Percentiles rank a stretch among this genome's conserved stretches.
Conservation (phyloP, 768 basidiomycete species). For the Phaeolepiota aurea region DNA sequence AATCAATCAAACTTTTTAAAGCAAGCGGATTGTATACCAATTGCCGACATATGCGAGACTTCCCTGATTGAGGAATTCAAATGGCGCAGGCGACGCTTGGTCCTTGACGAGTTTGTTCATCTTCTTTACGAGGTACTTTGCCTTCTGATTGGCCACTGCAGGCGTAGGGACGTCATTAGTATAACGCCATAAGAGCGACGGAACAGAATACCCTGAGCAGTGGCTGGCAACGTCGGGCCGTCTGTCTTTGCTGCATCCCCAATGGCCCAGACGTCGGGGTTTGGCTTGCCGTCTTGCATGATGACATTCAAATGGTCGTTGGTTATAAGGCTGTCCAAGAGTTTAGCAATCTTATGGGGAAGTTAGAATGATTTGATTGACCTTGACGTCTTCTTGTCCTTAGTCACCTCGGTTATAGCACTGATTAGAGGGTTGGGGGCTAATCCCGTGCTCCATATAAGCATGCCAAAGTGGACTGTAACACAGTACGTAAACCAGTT, state of each 20-base stretch:
- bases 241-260: slow-evolving; percentile 69
- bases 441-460: slow-evolving; percentile 86
- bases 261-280: slow-evolving; percentile 72
- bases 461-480: slow-evolving; percentile 69
- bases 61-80: slow-evolving; percentile 66
- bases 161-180: neutral
- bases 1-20: neutral
- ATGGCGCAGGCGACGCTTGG: slow-evolving; percentile 36
- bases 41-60: slow-evolving; percentile 77
- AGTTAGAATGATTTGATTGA: slow-evolving; percentile 14
- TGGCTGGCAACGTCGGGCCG: slow-evolving; percentile 61
- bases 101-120: slow-evolving; percentile 58
- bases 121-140: slow-evolving; percentile 53
- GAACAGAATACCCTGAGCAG: slow-evolving; percentile 58
- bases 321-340: slow-evolving; percentile 24
- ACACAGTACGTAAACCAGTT: neutral
- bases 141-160: slow-evolving; percentile 72
- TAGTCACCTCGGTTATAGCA: slow-evolving; percentile 48
- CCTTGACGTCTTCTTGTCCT: slow-evolving; percentile 53
- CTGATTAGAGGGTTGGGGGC: slow-evolving; percentile 74
- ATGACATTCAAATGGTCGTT: slow-evolving; percentile 57
- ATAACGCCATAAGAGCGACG: neutral
- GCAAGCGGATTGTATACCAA: slow-evolving; percentile 33
- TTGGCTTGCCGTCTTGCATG: slow-evolving; percentile 38
- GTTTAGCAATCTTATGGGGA: slow-evolving; percentile 2